Evolutionary conservation across 2,329 filamentous ascomycete species (phyloP).

Genomic region (Xylariaceae sp.): DNA sequence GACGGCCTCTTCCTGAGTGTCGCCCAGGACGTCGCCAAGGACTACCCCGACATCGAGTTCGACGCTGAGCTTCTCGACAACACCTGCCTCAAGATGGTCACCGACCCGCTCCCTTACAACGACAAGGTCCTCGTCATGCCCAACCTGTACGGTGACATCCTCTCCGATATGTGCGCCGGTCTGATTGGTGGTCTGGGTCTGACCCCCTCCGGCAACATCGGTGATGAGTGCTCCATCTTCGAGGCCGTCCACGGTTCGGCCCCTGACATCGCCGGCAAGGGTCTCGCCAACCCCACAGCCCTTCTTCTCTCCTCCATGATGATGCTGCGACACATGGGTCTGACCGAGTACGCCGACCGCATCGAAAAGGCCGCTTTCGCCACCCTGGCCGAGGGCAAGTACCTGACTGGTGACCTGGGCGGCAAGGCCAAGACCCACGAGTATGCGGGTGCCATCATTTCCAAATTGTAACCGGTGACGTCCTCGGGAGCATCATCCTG

Average conservation of each 20-base stretch:
- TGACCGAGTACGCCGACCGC: constrained; percentile 76
- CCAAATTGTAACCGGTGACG: constrained; percentile 60
- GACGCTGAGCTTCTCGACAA: constrained; percentile 98
- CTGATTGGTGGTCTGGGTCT: constrained; percentile 96
- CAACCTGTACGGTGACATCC: constrained; percentile 98
- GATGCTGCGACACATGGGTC: constrained; percentile 99
- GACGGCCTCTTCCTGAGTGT: constrained; percentile 96
- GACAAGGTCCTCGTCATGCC: constrained; percentile 98
- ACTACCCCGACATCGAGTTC: constrained; percentile 94
- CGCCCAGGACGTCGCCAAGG: constrained; percentile 82
- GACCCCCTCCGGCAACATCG: constrained; percentile 97
- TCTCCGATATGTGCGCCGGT: constrained; percentile 99
- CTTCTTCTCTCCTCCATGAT: constrained; percentile 95
- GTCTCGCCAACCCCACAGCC: constrained; percentile 93
- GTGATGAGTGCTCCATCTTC: constrained; percentile 99
- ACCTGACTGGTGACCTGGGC: constrained; percentile 91
- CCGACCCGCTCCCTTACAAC: constrained; percentile 94
- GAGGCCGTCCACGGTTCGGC: constrained; percentile 98
- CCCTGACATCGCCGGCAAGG: constrained; percentile 94
- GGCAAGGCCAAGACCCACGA: constrained; percentile 95
- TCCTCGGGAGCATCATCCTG: constrained; percentile 7
- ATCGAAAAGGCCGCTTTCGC: constrained; percentile 96
- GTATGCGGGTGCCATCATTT: constrained; percentile 90
- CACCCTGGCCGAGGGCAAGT: constrained; percentile 93
- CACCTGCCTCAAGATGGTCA: constrained; percentile 98